phyloP scores from a whole-genome alignment of 31 red algal genomes.

The Porphyra umbilicalis region DNA sequence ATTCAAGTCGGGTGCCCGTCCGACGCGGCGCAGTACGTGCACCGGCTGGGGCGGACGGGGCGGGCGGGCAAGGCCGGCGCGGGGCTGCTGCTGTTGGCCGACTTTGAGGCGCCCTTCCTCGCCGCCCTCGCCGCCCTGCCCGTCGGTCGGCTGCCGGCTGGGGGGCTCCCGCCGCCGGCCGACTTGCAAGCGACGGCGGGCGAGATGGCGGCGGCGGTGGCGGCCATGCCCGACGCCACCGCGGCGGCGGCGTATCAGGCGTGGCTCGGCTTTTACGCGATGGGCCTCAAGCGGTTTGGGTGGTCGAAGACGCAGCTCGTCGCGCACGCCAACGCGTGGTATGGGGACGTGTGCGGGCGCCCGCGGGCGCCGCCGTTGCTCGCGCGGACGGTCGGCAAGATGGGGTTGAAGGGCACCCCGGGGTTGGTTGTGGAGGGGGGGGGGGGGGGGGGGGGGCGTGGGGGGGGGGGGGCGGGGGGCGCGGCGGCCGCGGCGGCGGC shows the following conservation, averaged over 20 bases:
- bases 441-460: not conserved
- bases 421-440: not conserved
- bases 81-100: slow-evolving; percentile 47
- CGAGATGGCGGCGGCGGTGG: not conserved
- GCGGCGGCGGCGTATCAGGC: slow-evolving; percentile 41
- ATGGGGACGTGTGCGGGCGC: not conserved
- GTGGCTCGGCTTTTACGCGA: slow-evolving; percentile 59
- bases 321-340: slow-evolving; percentile 22
- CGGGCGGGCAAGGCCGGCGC: slow-evolving; percentile 65
- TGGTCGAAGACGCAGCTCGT: slow-evolving; percentile 42
- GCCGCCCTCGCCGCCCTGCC: slow-evolving; percentile 14
- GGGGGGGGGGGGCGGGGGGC: not conserved
- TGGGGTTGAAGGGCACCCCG: not conserved
- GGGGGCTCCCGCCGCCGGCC: slow-evolving; percentile 16
- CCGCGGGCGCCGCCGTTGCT: not conserved
- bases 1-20: slow-evolving; percentile 75
- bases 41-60: slow-evolving; percentile 70
- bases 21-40: slow-evolving; percentile 68
- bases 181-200: slow-evolving; percentile 16
- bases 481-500: not conserved
- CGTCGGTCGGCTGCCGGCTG: slow-evolving; percentile 12
- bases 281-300: slow-evolving; percentile 22
- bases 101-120: slow-evolving; percentile 58
- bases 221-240: slow-evolving; percentile 16
- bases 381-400: not conserved